Conservation (phyloP, 2,329 filamentous ascomycete genomes). For the Thielaviopsis euricoi region DNA sequence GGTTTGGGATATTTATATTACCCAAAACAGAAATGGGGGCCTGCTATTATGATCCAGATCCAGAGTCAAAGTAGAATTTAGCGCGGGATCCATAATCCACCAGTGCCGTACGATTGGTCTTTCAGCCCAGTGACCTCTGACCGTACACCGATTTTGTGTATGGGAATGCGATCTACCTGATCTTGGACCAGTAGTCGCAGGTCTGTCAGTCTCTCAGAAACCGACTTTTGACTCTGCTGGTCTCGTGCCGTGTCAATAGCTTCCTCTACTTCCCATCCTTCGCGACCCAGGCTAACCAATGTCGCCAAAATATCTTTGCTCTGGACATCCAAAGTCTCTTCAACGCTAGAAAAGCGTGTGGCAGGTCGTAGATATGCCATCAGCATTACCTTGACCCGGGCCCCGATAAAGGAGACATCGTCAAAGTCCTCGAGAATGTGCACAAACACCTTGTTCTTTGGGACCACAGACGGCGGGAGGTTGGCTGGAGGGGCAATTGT, state of each 20-base stretch:
- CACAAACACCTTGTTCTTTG: conserved; percentile 33
- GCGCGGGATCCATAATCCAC: conserved; percentile 29
- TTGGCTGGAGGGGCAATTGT: conserved; percentile 35
- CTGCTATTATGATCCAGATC: too few species aligned
- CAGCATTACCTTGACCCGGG: conserved; percentile 34
- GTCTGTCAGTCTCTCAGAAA: conserved; percentile 30
- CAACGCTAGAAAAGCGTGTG: conserved; percentile 11
- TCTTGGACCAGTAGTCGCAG: conserved; percentile 33
- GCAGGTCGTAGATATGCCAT: conserved; percentile 40
- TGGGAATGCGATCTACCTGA: conserved; percentile 38
- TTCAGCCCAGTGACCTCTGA: conserved; percentile 28
- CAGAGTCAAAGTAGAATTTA: neutral
- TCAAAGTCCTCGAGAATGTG: conserved; percentile 38
- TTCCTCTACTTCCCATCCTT: conserved; percentile 27
- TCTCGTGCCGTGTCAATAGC: conserved; percentile 23
- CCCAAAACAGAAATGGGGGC: too few species aligned
- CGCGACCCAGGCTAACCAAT: conserved; percentile 29
- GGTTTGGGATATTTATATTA: too few species aligned
- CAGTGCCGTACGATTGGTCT: conserved; percentile 32
- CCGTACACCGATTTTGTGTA: conserved; percentile 42
- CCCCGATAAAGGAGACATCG: conserved; percentile 23
- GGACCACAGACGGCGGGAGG: conserved; percentile 27
- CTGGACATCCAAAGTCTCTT: conserved; percentile 18
- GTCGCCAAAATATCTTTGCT: conserved; percentile 26
- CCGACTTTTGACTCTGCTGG: conserved; percentile 24